Base-by-base conservation (phyloP, 805 yeast genomes). In the Candida maltosa region DNA sequence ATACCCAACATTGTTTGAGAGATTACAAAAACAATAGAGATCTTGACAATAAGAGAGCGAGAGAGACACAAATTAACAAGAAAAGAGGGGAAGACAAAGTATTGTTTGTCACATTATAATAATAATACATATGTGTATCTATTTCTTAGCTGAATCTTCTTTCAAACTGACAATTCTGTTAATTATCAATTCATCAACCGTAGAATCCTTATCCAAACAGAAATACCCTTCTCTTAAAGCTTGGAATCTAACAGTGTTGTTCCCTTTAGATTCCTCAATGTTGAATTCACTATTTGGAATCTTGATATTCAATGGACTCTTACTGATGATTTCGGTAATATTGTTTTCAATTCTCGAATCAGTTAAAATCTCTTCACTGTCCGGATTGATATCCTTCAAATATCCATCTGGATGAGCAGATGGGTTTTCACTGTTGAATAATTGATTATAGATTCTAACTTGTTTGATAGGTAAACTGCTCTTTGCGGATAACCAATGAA, bases 161-260 rank as follows among this genome's bases (percentile, higher is more conserved):
- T 91, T 93, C 64, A 93, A 76, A 10, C 96, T 83, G 27, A 93
- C 98, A 51, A 91, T 87, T 60, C 96, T 78, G 67, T 93, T 93
- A 56, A 93, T 69, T 22, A 93, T 73, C 44, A 89, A 64, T 40
- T 67, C 70, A 19, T 76, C 81, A 14, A 65, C 71, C 7, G 71
- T 64, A 38, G 86, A 65, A 45, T 91, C 97, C 48, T 74, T 76
- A 58, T 93, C 98, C 58, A 87, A 60, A 54, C 96, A 81, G 76
- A 88, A 93, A 63, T 93, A 93, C 20, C 98, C 98, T 30, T 87
- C 91, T 66, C 98, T 80, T 62, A 93, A 76, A 20, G 96, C 98
- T 69, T 93, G 98, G 87, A 93, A 93, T 62, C 98, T 78, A 21
- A 86, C 87, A n/a, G 89, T 76, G 59, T 89, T 95, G 44, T 71